Evolutionary conservation across 2,329 filamentous ascomycete genomes (phyloP), one percentile per base, ranked within the genome.

Genomic region (Biscogniauxia marginata): DNA sequence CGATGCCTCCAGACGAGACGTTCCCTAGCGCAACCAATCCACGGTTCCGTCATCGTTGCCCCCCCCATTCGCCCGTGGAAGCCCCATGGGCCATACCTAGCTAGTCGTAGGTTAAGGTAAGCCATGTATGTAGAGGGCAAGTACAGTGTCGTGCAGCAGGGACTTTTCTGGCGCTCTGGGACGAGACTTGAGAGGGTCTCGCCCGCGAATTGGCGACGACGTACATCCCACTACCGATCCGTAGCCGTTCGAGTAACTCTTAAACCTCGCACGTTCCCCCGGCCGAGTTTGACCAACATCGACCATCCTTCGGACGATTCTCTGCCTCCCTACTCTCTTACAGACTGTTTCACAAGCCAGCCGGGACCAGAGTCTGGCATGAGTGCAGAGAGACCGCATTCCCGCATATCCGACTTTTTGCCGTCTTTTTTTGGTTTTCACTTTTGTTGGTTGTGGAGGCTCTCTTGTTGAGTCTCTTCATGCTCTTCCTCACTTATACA

Each of bases 221-320:
- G n/a, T 23, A n/a, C 23, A 49, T 23, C 20, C 52, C 24, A 48
- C 56, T 56, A 39, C 30, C 53, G 51, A 52, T 56, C 51, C 53
- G 25, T 60, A 48, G 51, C 56, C 54, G 23, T 50, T 45, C 57
- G 30, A 39, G 30, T 53, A 50, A 58, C 51, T 63, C 59, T 63
- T 63, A 63, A 64, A 64, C 57, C 56, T 58, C 53, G 55, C 57
- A 56, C 60, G 56, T 57, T 61, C 62, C 62, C 62, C 62, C 62
- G 54, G 59, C 54, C 54, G 55, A 50, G 54, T 51, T 58, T 45
- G 59, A 57, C 22, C 58, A 52, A 43, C 55, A 2, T 49, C 46
- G n/a, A 18, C 46, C 20, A 49, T 56, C 59, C 55, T 54, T 62
- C 56, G 50, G 47, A 18, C 30, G 22, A 19, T 49, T 48, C 18